Percentiles rank a stretch among this genome's conserved stretches.
These are phyloP conservation scores for Allium fistulosum DNA, from an alignment of 106 monocot genomes.

Conservation along the genomic window DNA sequence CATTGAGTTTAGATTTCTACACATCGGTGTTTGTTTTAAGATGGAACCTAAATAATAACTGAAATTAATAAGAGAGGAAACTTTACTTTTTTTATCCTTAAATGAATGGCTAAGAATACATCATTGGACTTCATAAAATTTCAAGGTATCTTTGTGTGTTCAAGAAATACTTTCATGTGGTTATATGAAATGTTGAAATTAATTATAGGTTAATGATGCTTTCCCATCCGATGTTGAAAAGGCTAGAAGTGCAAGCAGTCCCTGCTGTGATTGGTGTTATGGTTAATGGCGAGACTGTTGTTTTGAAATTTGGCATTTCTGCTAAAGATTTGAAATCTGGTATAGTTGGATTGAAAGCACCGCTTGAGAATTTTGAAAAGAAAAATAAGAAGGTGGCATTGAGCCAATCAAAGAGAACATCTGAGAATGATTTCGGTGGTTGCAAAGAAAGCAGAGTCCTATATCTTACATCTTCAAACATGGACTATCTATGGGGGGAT, in stretches of 20 bases:
- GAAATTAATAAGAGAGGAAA: too few species aligned
- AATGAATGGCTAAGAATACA: too few species aligned
- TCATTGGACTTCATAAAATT: too few species aligned
- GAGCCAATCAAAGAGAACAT: slow-evolving; percentile 29
- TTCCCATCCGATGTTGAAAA: slow-evolving; percentile 50
- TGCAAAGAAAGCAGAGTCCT: slow-evolving; percentile 23
- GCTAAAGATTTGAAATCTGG: slow-evolving; percentile 82
- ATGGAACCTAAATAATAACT: too few species aligned
- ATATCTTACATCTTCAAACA: slow-evolving; percentile 45
- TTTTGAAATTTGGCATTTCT: slow-evolving; percentile 52
- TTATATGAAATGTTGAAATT: too few species aligned
- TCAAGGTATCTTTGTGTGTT: too few species aligned
- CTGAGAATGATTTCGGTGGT: too few species aligned
- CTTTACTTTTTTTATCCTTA: too few species aligned
- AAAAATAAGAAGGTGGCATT: slow-evolving; percentile 62
- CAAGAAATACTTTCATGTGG: too few species aligned
- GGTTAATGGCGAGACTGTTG: slow-evolving; percentile 45
- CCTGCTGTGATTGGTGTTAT: slow-evolving; percentile 72
- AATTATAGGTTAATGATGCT: too few species aligned
- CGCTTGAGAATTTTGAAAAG: slow-evolving; percentile 77
- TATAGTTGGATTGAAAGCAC: slow-evolving; percentile 43
- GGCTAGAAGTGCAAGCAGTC: slow-evolving; percentile 46
- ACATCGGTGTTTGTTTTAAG: too few species aligned
- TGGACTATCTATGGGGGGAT: slow-evolving; percentile 62
- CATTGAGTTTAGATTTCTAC: too few species aligned